Evolutionary conservation across 345 rosid species (phyloP), one percentile per base, ranked within the genome.

Genomic region (Sisymbrium irio): DNA sequence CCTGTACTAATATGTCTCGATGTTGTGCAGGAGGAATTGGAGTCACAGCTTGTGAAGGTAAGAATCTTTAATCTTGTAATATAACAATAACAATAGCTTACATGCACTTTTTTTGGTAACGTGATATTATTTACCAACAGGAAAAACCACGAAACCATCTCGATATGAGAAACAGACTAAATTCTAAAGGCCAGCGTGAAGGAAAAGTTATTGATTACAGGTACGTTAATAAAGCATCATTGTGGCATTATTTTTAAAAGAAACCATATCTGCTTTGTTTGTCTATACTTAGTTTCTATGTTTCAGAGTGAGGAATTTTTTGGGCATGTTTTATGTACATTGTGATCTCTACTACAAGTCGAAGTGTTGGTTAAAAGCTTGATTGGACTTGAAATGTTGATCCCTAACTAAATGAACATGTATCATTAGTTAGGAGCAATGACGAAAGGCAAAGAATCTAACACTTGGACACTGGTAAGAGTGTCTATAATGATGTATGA

Each of bases 171-270:
- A 87, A 95, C 78, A 85, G 97, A 3, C 80, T 94, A 72, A 90
- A 91, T 73, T 88, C 97, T 27, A 85, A 85, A 83, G 98, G 98
- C 65, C 95, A 92, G 54, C 96, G 97, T 12, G 79, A 77, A 83
- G 99, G 99, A 56, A 92, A 95, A 81, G 82, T 95, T 36, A 90
- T 90, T 57, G 99, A 92, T 78, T 95, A 92, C 88, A 85, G 93
- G 97, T 88, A 83, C 18, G 28, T 20, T 25, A 12, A 33, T 37
- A 28, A 36, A 37, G 14, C 42, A 54, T 60, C 28, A 2, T 28
- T 71, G 2, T 20, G 36, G 36, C 30, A 3, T 44, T 18, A 59
- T 33, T 11, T 36, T 33, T 2, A 6, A 58, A 30, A 9, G 12
- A 61, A 28, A 27, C 7, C 47, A 15, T 69, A 12, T 41, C 42